Percentiles rank a stretch among this genome's conserved stretches.
These are phyloP conservation scores for Syzygium syzygioides DNA, from an alignment of 441 rosid species.

Conservation along the genomic window DNA sequence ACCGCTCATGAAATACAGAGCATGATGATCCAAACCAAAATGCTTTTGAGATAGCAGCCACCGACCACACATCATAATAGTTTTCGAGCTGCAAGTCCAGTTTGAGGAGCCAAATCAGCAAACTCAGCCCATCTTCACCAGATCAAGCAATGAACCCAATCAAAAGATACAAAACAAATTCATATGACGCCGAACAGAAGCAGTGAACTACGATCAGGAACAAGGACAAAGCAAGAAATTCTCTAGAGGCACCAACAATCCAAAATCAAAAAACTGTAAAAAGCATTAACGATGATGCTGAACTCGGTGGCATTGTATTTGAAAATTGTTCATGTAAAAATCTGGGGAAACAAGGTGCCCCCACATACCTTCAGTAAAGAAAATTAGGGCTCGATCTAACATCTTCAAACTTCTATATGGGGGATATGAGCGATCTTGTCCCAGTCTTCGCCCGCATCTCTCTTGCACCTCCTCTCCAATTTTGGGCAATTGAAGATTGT, in stretches of 20 bases:
- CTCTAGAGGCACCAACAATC: not conserved
- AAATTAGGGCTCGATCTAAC: no score
- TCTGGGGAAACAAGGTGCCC: no score
- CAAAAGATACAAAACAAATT: not conserved
- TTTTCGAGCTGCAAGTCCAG: not conserved
- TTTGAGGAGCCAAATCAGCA: not conserved
- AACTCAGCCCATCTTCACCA: not conserved
- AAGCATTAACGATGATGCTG: not conserved
- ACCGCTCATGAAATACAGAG: not conserved
- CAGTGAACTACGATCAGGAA: not conserved
- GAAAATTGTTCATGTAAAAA: no score
- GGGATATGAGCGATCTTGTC: not conserved
- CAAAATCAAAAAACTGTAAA: not conserved
- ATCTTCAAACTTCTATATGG: fast-evolving
- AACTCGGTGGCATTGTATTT: not conserved
- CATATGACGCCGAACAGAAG: not conserved
- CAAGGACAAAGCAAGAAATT: not conserved
- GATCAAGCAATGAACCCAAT: not conserved
- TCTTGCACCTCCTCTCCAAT: not conserved
- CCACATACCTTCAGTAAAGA: not conserved
- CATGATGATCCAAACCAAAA: not conserved
- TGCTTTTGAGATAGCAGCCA: not conserved
- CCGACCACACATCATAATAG: not conserved
- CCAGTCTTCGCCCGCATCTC: not conserved
- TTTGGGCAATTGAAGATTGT: fast-evolving